Evolutionary conservation across 1,284 basidiomycete species (phyloP), one percentile per base, ranked within the genome.

Genomic region (Cryptococcus hybrid): DNA sequence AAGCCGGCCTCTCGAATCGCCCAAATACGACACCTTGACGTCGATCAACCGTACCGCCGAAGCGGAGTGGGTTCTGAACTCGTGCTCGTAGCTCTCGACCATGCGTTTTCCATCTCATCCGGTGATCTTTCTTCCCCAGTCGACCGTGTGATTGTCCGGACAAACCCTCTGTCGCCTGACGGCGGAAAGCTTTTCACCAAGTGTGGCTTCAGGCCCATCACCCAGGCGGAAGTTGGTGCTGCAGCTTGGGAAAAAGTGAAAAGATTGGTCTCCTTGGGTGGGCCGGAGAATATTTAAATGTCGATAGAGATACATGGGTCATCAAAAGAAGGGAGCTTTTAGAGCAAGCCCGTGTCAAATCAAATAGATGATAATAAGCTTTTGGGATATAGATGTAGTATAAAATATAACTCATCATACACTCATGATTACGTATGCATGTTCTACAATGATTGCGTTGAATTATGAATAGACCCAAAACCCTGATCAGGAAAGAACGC

Each of bases 11-110:
- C 83, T 8, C 67, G 74, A 35, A 79, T 80, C 11, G 88, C 85
- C 7, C 79, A 82, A 15, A 85, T 92, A 60, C 84, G 88, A 35
- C 90, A 91, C 71, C 85, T 90, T 70, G 86, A 84, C 65, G 83
- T 89, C 43, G 85, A 88, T 52, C 84, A 86, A 56, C 80, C 78
- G 5, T 88, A 84, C 68, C 82, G 88, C 46, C 65, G 64, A 5
- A 77, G 82, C 11, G 80, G 80, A 5, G 80, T 88, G 43, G 87
- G 88, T 65, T 78, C 83, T 12, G 89, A 90, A 69, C 75, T 92
- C 34, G 75, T 91, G 11, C 66, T 79, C 18, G 80, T 84, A 63
- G 87, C 86, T 0, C 71, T 86, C 11, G 75, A 80, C 44, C 80
- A 82, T 59, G 84, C 84, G 7, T 90, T 90, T 69, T 70, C 44